Base-by-base conservation (phyloP, 495 filamentous ascomycete species). In the Glutinoglossum americanum region DNA sequence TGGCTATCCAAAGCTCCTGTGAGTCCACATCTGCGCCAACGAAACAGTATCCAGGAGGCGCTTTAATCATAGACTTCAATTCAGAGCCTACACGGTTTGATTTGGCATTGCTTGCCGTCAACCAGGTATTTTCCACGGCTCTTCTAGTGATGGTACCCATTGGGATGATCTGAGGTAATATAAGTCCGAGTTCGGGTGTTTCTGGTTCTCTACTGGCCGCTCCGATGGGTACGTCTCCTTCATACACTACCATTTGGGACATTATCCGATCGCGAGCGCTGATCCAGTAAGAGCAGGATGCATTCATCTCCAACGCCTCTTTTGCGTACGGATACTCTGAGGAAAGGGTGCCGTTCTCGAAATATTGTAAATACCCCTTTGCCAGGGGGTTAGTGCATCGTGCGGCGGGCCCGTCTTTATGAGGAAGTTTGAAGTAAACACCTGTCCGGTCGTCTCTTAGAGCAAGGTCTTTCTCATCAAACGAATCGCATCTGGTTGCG, bases 121-220 rank as follows among this genome's bases (percentile, higher is more conserved):
- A 77, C 92, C 92, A 99, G 0, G 92, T 97, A 62, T 93, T 95
- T 67, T 99, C 92, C 23, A 99, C 92, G 0, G 92, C 88, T 60
- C 92, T 81, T 39, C 92, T 78, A n/a, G 92, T 99, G 57, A 99
- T 84, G 19, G 92, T 99, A 15, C 92, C 92, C 92, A 99, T 99
- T 10, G 92, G 92, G 59, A 99, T 96, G 56, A 99, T 70, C 64
- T 99, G 92, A n/a, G 92, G 92, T n/a, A 99, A 71, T 61, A 99
- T 96, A 62, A 85, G 92, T 3, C 92, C 92, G 9, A 76, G 57
- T n/a, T 75, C 72, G 32, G 64, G 66, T 26, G 62, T 62, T 9
- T 27, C 59, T 26, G 59, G 39, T 49, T 60, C 35, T 27, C 47
- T 54, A 0, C 60, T 55, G 59, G 57, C 56, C 21, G 59, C 45